Conservation (phyloP, 1,139 yeast species). For the Yamadazyma blattariae region DNA sequence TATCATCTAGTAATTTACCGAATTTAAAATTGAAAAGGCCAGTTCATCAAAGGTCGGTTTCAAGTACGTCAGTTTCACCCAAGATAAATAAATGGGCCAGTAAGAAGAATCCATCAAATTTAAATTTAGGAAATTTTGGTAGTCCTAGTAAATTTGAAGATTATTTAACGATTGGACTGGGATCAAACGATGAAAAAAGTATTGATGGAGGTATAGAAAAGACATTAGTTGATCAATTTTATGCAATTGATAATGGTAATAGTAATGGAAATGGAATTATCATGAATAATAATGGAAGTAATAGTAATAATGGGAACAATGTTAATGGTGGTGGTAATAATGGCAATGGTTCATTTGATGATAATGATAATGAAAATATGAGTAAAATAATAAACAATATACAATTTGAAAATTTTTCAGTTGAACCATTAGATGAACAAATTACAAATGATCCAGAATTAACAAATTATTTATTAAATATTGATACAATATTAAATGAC, state of each 20-base stretch:
- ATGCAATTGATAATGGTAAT: slow-evolving; percentile 15
- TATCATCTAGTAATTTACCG: slow-evolving; percentile 4
- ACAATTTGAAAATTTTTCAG: slow-evolving; percentile 7
- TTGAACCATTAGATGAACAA: slow-evolving; percentile 8
- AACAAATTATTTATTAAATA: slow-evolving; percentile 30
- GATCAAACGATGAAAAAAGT: neutral
- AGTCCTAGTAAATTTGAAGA: neutral
- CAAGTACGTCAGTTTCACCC: slow-evolving; percentile 4
- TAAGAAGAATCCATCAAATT: slow-evolving; percentile 1
- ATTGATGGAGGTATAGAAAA: slow-evolving; percentile 17
- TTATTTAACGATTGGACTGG: neutral
- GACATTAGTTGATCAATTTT: slow-evolving; percentile 43
- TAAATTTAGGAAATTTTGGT: slow-evolving; percentile 1
- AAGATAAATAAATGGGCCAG: slow-evolving; percentile 1
- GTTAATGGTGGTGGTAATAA: too few species aligned
- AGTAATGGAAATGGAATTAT: too few species aligned
- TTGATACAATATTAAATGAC: slow-evolving; percentile 30
- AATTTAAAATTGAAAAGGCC: neutral
- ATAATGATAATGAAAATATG: too few species aligned
- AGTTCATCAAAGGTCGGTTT: slow-evolving; percentile 4
- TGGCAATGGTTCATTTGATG: too few species aligned
- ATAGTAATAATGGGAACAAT: too few species aligned
- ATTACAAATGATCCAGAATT: slow-evolving; percentile 18
- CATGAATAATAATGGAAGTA: too few species aligned
- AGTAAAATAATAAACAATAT: slow-evolving; percentile 7